These are phyloP conservation scores for Trametes sp. DNA, from an alignment of 1,284 basidiomycete species.

Conservation along the genomic window DNA sequence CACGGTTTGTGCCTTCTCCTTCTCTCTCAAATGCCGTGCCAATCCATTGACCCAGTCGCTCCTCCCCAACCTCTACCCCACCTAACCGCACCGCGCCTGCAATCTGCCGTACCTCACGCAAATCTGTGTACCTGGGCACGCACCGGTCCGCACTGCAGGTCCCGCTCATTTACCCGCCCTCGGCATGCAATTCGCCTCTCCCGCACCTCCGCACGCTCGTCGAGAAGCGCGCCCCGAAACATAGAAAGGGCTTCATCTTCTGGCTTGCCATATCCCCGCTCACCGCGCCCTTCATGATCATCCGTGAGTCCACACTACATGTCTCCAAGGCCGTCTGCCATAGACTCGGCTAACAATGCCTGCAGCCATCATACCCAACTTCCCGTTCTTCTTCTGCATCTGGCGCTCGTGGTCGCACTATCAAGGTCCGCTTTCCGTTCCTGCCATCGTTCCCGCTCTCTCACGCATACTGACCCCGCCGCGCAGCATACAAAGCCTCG, in stretches of 20 bases:
- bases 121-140: too few relatives aligned
- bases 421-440: conserved; percentile 57
- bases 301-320: conserved; percentile 74
- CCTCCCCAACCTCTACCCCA: neutral
- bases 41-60: conserved; percentile 32
- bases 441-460: neutral
- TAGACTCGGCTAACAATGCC: too few relatives aligned
- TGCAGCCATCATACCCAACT: conserved; percentile 79
- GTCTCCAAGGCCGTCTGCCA: too few relatives aligned
- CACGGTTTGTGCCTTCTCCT: conserved; percentile 29
- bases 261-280: conserved; percentile 73
- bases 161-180: conserved; percentile 72
- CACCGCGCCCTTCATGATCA: conserved; percentile 74
- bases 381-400: conserved; percentile 84
- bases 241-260: conserved; percentile 67
- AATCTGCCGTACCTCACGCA: too few relatives aligned
- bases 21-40: conserved; percentile 11
- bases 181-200: conserved; percentile 56
- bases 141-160: conserved; percentile 56
- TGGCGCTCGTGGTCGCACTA: conserved; percentile 88
- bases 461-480: neutral
- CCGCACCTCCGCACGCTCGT: conserved; percentile 61
- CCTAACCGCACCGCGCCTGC: too few relatives aligned
- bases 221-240: conserved; percentile 62
- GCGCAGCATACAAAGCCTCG: conserved; percentile 74